phyloP scores from a whole-genome alignment of 2,329 filamentous ascomycete species.

The Epichloe gansuensis region DNA sequence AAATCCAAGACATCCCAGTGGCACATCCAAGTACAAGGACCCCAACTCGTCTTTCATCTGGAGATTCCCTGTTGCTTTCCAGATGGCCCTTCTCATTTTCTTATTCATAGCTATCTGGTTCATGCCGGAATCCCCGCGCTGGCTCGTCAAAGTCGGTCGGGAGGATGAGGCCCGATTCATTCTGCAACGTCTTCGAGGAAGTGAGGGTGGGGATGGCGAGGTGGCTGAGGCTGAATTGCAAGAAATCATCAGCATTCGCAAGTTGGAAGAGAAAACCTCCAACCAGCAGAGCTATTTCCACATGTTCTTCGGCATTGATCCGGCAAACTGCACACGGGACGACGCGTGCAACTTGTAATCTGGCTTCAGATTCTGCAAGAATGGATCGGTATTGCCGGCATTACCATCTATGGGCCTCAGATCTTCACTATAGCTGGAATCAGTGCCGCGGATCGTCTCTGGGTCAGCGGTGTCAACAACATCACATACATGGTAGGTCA shows the following conservation, averaged over 20 bases:
- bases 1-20: constrained; percentile 16
- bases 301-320: constrained; percentile 57
- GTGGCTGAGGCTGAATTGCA: constrained; percentile 51
- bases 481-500: constrained; percentile 33
- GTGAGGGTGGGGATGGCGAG: constrained; percentile 35
- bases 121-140: constrained; percentile 58
- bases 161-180: constrained; percentile 57
- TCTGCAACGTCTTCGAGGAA: constrained; percentile 50
- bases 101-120: constrained; percentile 48
- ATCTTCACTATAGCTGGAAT: constrained; percentile 60
- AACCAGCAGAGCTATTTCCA: constrained; percentile 45
- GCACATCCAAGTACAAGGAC: constrained; percentile 47
- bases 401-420: constrained; percentile 46
- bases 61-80: constrained; percentile 59
- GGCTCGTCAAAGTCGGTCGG: constrained; percentile 53
- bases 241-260: constrained; percentile 53
- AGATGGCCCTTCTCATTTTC: constrained; percentile 50
- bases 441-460: constrained; percentile 45
- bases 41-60: constrained; percentile 48
- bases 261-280: constrained; percentile 49
- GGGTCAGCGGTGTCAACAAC: constrained; percentile 46
- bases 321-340: constrained; percentile 52
- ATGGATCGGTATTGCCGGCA: constrained; percentile 58
- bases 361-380: constrained; percentile 63
- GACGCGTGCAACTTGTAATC: constrained; percentile 56